Base-by-base conservation (phyloP, 2,329 filamentous ascomycete genomes). In the Diaporthe sp. region DNA sequence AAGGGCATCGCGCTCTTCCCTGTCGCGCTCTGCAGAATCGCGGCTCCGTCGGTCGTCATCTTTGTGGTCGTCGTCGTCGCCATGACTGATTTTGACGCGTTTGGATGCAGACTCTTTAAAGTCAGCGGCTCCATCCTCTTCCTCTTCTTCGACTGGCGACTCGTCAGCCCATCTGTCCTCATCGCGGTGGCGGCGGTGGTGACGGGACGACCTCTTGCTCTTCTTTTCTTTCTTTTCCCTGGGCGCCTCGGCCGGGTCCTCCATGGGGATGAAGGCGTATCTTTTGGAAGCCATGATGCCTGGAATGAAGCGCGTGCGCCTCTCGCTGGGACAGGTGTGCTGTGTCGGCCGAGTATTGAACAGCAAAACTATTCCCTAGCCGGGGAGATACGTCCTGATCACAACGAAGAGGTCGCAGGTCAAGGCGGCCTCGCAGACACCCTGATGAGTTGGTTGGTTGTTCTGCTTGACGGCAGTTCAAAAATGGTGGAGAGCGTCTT, bases 141-240 rank as follows among this genome's bases (percentile, higher is more conserved):
- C 83, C 15, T 84, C 83, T 12, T 84, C 86, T 6, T 82, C 81
- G 22, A 85, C 85, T 0, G 88, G 85, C 78, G 94, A 93, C 80
- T 96, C 93, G 78, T 97, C 94, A 1, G 92, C 95, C 95, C 95
- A 97, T 71, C 94, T 87, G 80, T 95, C 93, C 42, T 79, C 80
- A 78, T 76, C 80, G 78, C 79, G 79, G 77, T 78, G 82, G 42
- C 72, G 79, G 77, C 78, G 80, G 25, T 67, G 72, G 55, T 76
- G 75, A 66, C 71, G 75, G 42, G 73, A 74, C 33, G 75, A 76
- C 75, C 72, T 79, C 80, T 83, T 84, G 69, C 87, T 83, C 73
- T 88, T 88, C 74, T 87, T 87, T 68, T 83, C 80, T 76, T 82
- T 83, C 74, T 86, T 87, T 30, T 86, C 84, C 77, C 83, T 85